These are phyloP conservation scores for Apiospora malaysiana DNA, from an alignment of 2,329 filamentous ascomycete genomes.

Conservation along the genomic window DNA sequence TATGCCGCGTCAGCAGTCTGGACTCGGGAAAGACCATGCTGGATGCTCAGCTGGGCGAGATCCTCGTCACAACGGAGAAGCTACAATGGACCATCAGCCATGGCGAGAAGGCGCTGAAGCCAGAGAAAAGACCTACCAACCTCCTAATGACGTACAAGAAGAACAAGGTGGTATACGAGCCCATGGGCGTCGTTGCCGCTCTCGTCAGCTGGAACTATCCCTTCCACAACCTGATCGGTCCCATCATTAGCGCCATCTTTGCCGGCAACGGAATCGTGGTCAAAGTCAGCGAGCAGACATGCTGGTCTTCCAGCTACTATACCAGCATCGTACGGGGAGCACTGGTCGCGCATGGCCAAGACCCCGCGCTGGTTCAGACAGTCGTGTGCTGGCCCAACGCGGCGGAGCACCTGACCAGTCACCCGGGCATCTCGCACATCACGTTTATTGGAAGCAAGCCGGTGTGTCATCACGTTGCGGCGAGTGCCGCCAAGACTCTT, in stretches of 20 bases:
- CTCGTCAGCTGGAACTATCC: slow-evolving; percentile 97
- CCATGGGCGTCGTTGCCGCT: slow-evolving; percentile 88
- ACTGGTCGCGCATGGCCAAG: slow-evolving; percentile 81
- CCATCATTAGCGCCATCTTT: slow-evolving; percentile 89
- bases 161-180: slow-evolving; percentile 90
- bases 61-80: slow-evolving; percentile 92
- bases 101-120: slow-evolving; percentile 79
- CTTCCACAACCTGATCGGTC: slow-evolving; percentile 93
- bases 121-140: slow-evolving; percentile 81
- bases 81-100: slow-evolving; percentile 92
- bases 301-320: slow-evolving; percentile 90
- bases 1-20: slow-evolving; percentile 83
- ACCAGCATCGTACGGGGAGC: slow-evolving; percentile 78
- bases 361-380: slow-evolving; percentile 80
- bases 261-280: slow-evolving; percentile 90
- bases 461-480: slow-evolving; percentile 87
- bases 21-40: slow-evolving; percentile 97
- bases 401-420: slow-evolving; percentile 82
- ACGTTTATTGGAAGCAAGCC: slow-evolving; percentile 94
- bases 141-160: slow-evolving; percentile 94
- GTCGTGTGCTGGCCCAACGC: slow-evolving; percentile 87
- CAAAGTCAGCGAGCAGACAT: slow-evolving; percentile 94
- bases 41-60: slow-evolving; percentile 92
- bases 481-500: slow-evolving; percentile 83
- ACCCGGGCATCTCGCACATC: slow-evolving; percentile 83